Conservation (phyloP, 345 rosid species). For the Melaleuca quinquenervia region DNA sequence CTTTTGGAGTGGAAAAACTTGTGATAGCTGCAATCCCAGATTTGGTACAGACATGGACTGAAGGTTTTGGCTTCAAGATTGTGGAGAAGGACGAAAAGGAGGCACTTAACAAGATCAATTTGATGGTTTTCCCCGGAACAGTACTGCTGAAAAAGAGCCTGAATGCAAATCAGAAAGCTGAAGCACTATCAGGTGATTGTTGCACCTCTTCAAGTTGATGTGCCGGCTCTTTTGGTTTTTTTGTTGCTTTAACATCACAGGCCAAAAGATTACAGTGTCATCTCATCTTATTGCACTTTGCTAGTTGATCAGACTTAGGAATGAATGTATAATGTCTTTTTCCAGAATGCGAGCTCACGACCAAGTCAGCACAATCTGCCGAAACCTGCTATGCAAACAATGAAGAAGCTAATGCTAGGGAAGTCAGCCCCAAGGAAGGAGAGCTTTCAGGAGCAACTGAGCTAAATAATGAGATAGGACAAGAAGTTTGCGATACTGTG, state of each 20-base stretch:
- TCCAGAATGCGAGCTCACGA: background rate
- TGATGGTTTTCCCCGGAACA: conserved; percentile 88
- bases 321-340: background rate
- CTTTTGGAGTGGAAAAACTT: conserved; percentile 74
- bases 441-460: background rate
- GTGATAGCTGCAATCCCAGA: conserved; percentile 84
- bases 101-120: conserved; percentile 46
- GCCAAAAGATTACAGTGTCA: background rate
- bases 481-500: background rate
- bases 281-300: background rate
- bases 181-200: conserved; percentile 22
- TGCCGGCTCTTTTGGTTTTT: background rate
- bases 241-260: background rate
- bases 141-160: conserved; percentile 55
- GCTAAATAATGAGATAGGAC: background rate
- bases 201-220: background rate
- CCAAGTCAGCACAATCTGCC: background rate
- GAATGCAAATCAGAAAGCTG: conserved; percentile 11
- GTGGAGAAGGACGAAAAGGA: conserved; percentile 49
- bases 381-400: background rate
- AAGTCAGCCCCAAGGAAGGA: background rate
- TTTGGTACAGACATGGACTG: conserved; percentile 75
- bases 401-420: background rate
- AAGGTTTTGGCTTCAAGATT: conserved; percentile 66
- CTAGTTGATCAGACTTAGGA: background rate